Conservation (phyloP, 2,329 filamentous ascomycete species). For the Apiospora hydei region DNA sequence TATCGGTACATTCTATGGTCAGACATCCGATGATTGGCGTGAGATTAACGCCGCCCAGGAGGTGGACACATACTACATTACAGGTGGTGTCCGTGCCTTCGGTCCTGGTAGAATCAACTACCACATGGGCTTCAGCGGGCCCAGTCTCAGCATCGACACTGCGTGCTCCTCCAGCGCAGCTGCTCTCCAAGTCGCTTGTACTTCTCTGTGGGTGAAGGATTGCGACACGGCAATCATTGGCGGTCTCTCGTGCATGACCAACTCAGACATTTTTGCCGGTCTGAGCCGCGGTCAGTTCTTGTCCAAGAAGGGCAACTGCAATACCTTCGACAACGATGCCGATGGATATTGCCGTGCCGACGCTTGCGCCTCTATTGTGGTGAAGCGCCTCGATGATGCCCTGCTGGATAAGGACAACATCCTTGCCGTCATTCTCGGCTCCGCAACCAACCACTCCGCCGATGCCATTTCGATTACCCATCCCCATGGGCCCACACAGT, state of each 20-base stretch:
- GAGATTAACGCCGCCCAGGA: slow-evolving; percentile 78
- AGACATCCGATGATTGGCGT: slow-evolving; percentile 80
- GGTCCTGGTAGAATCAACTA: slow-evolving; percentile 57
- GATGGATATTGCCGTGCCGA: slow-evolving; percentile 87
- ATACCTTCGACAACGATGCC: slow-evolving; percentile 81
- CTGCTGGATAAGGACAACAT: slow-evolving; percentile 78
- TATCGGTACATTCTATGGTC: slow-evolving; percentile 78
- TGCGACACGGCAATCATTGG: slow-evolving; percentile 84
- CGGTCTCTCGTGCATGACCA: slow-evolving; percentile 79
- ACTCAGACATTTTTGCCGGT: slow-evolving; percentile 81
- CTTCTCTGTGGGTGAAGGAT: slow-evolving; percentile 76
- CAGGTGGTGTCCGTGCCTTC: slow-evolving; percentile 59
- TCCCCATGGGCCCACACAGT: slow-evolving; percentile 80
- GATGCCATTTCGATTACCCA: slow-evolving; percentile 85
- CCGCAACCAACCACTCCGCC: slow-evolving; percentile 82
- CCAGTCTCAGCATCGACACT: slow-evolving; percentile 48
- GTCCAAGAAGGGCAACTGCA: slow-evolving; percentile 78
- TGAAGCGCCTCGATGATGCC: slow-evolving; percentile 84
- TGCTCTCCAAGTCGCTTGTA: slow-evolving; percentile 60
- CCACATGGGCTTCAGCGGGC: slow-evolving; percentile 49
- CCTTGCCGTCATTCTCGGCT: slow-evolving; percentile 77
- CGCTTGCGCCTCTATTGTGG: slow-evolving; percentile 74
- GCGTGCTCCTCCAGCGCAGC: slow-evolving; percentile 50
- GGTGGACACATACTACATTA: slow-evolving; percentile 63
- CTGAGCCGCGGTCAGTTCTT: slow-evolving; percentile 80